Base-by-base conservation (phyloP, 306 rosid genomes). In the Glycyrrhiza uralensis region DNA sequence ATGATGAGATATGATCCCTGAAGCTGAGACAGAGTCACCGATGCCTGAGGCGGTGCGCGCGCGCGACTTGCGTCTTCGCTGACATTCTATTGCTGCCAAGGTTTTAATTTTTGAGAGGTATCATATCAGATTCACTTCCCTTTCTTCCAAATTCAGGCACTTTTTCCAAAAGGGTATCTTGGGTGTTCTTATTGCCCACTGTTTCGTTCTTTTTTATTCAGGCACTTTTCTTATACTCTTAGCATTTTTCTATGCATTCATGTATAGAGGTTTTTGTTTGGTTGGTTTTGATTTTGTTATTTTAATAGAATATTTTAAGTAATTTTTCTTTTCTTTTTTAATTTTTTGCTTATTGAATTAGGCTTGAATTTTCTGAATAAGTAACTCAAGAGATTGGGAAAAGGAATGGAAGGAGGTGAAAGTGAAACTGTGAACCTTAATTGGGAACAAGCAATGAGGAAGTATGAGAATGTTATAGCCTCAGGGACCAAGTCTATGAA, bases 391-490 rank as follows among this genome's bases (percentile, higher is more conserved):
- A 50, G 42, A 29, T 70, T 56, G 76, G 23, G 10, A 3, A 19
- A 49, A 41, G 69, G 50, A 26, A 47, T 42, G 44, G 58, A 61
- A 36, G 18, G 11, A 18, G 32, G 13, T 62, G 47, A 52, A 76
- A 45, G 28, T 45, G 46, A 75, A 76, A 28, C 32, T 11, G 9
- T 54, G 49, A 58, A 64, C 67, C 50, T 49, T 28, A 72, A 82
- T 85, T 85, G 87, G 83, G 83, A 79, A 69, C 15, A 56, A 35
- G 77, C 38, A 20, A 4, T 82, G 69, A 38, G 22, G 3, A 69
- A 45, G 45, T 85, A 56, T 57, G 56, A 82, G 63, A 55, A 10
- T 70, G 71, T 69, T 14, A 76, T 82, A 20, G 68, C 79, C 23
- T 76, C 81, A 22, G 85, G 79, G 14, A 76, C 76, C 15, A 79